Evolutionary conservation across 768 basidiomycete genomes (phyloP).

Genomic region (Holtermannia corniformis): DNA sequence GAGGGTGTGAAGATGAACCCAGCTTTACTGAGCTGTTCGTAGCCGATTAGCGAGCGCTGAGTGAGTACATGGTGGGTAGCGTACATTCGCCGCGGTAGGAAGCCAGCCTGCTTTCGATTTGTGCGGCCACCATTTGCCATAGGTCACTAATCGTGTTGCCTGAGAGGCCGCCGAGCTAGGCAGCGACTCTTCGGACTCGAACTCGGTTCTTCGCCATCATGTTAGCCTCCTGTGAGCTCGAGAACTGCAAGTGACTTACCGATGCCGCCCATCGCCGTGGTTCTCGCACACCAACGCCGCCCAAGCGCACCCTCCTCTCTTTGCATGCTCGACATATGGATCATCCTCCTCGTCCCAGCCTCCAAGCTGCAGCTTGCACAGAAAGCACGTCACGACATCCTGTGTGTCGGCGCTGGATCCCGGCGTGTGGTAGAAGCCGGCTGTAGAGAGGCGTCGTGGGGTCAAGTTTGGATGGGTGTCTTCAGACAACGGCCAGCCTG

Average conservation of each 20-base stretch:
- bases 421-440: slow-evolving; percentile 80
- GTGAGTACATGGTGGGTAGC: slow-evolving; percentile 1
- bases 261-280: too few relatives aligned
- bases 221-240: not conserved
- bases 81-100: slow-evolving; percentile 31
- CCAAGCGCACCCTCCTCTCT: slow-evolving; percentile 74
- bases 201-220: slow-evolving; percentile 4
- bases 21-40: slow-evolving; percentile 67
- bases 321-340: slow-evolving; percentile 72
- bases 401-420: slow-evolving; percentile 55
- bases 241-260: too few relatives aligned
- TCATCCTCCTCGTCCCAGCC: slow-evolving; percentile 82
- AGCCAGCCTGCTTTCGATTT: slow-evolving; percentile 33
- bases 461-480: slow-evolving; percentile 54
- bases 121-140: slow-evolving; percentile 38
- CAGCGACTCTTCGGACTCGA: slow-evolving; percentile 11
- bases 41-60: slow-evolving; percentile 3
- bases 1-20: slow-evolving; percentile 77
- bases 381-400: slow-evolving; percentile 65
- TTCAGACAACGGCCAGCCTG: slow-evolving; percentile 62
- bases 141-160: slow-evolving; percentile 22
- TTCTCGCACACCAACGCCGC: slow-evolving; percentile 67
- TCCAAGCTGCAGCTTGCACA: slow-evolving; percentile 69
- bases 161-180: slow-evolving; percentile 25
- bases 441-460: slow-evolving; percentile 66